phyloP scores from a whole-genome alignment of 1,139 yeast genomes.

The Ogataea hybrid region DNA sequence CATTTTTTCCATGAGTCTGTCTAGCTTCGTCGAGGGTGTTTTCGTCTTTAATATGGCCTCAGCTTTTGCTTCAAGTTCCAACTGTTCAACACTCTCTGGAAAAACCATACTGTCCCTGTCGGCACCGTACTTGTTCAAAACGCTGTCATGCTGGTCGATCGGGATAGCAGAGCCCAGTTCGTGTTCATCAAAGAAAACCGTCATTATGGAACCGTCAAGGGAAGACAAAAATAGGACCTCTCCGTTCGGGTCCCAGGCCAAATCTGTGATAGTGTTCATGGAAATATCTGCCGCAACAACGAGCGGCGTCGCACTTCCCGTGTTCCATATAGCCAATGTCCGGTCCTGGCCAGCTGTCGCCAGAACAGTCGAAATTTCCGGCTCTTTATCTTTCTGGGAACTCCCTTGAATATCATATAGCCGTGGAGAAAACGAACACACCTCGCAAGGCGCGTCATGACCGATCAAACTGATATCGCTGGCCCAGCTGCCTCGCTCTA shows the following conservation, averaged over 20 bases:
- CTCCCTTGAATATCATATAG: constrained; percentile 40
- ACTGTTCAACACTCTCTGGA: constrained; percentile 84
- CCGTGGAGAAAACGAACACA: constrained; percentile 83
- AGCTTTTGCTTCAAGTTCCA: constrained; percentile 66
- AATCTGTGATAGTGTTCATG: constrained; percentile 64
- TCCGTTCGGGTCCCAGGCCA: constrained; percentile 82
- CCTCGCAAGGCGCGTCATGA: constrained; percentile 97
- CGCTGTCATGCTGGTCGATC: constrained; percentile 60
- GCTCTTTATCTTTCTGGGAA: constrained; percentile 18
- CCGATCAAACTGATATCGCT: constrained; percentile 86
- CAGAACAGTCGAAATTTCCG: constrained; percentile 47
- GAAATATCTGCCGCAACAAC: constrained; percentile 64
- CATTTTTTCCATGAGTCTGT: constrained; percentile 34
- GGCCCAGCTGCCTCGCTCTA: constrained; percentile 92
- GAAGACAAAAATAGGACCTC: constrained; percentile 68
- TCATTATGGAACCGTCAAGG: constrained; percentile 79
- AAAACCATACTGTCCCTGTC: constrained; percentile 79
- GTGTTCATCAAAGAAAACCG: constrained; percentile 60
- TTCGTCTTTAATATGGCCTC: constrained; percentile 15
- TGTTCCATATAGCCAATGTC: constrained; percentile 69
- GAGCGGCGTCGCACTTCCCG: constrained; percentile 57
- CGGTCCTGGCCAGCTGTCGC: constrained; percentile 84
- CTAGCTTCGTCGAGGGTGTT: constrained; percentile 34
- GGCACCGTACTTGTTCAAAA: constrained; percentile 81
- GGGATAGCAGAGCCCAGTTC: constrained; percentile 79